phyloP scores from a whole-genome alignment of 2,329 filamentous ascomycete species.

The Trichoderma harzianum region DNA sequence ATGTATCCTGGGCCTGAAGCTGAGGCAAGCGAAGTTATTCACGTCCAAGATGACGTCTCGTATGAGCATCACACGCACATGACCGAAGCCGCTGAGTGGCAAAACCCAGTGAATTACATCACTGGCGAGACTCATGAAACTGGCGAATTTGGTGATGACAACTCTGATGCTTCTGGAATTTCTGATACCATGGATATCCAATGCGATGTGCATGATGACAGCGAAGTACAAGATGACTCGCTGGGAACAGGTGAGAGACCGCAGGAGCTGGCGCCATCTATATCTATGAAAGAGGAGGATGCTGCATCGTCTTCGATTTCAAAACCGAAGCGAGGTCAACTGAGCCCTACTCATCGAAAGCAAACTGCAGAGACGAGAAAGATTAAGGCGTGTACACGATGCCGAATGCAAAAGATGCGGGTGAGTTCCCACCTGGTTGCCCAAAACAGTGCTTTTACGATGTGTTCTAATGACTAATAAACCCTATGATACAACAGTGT shows the following conservation, averaged over 20 bases:
- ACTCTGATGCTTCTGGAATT: background rate
- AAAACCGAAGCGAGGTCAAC: slow-evolving; percentile 15
- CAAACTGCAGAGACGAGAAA: slow-evolving; percentile 36
- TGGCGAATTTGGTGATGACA: background rate
- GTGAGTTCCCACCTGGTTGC: slow-evolving; percentile 30
- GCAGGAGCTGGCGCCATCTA: background rate
- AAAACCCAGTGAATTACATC: background rate
- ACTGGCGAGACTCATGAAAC: background rate
- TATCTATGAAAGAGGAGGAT: slow-evolving; percentile 10
- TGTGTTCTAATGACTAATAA: background rate
- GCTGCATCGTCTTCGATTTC: background rate
- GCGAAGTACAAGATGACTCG: background rate
- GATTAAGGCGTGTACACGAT: slow-evolving; percentile 42
- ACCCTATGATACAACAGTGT: slow-evolving; percentile 33
- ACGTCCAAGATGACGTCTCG: background rate
- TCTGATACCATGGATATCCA: background rate
- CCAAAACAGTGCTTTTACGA: background rate
- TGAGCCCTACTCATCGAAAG: slow-evolving; percentile 28
- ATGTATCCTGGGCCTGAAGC: background rate
- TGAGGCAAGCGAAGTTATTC: background rate
- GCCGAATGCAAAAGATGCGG: slow-evolving; percentile 42
- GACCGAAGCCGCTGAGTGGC: background rate
- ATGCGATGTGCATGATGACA: background rate
- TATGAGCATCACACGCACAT: background rate
- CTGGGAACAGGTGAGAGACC: background rate